Conservation (phyloP, 805 yeast species). For the Yarrowia sp. region DNA sequence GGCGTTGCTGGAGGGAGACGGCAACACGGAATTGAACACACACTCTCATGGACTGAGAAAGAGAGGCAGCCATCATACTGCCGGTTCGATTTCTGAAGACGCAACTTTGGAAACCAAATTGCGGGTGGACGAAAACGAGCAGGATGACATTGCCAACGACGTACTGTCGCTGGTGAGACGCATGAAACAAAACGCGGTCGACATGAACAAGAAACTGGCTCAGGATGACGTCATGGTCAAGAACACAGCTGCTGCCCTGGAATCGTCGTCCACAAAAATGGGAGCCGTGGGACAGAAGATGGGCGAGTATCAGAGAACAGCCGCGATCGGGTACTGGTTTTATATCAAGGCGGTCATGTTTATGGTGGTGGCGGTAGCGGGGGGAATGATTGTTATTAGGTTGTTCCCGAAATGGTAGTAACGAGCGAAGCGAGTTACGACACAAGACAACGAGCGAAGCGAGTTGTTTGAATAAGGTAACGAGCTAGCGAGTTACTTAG, state of each 20-base stretch:
- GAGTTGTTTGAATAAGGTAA: too few relatives aligned
- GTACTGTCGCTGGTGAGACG: conserved; percentile 57
- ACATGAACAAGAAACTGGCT: conserved; percentile 53
- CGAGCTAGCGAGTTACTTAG: too few relatives aligned
- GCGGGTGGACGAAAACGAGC: conserved; percentile 49
- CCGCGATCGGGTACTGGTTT: conserved; percentile 54
- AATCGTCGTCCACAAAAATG: conserved; percentile 50
- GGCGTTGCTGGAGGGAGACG: conserved; percentile 19
- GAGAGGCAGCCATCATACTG: not conserved
- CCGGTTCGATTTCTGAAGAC: not conserved
- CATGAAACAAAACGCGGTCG: conserved; percentile 58
- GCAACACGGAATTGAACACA: not conserved
- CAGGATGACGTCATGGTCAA: conserved; percentile 50
- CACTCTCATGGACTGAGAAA: conserved; percentile 4
- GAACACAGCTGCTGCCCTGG: conserved; percentile 50
- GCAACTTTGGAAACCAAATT: conserved; percentile 44
- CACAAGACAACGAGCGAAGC: too few relatives aligned
- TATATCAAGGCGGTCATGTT: conserved; percentile 51
- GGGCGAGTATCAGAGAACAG: conserved; percentile 48
- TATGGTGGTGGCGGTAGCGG: conserved; percentile 48
- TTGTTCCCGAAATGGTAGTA: conserved; percentile 46
- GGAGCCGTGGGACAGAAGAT: conserved; percentile 50
- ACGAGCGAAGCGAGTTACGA: too few relatives aligned
- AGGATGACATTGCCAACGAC: conserved; percentile 59
- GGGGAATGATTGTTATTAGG: conserved; percentile 51